Evolutionary conservation across 1,284 basidiomycete genomes (phyloP), one percentile per base, ranked within the genome.

Genomic region (Cryptococcus sp.): DNA sequence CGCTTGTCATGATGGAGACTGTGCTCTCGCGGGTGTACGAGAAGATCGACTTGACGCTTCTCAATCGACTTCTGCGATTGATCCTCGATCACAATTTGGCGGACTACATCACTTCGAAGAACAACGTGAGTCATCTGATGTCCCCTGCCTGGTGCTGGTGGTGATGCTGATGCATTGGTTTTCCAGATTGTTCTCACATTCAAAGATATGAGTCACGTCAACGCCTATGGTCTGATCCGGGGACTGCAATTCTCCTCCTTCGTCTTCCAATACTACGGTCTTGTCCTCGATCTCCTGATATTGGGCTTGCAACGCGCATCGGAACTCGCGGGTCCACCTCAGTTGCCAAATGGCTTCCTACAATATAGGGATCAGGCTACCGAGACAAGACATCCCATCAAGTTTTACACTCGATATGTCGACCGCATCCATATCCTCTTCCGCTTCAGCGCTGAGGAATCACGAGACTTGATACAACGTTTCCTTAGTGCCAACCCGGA

Each of bases 401-500:
- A 93, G 23, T 83, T 97, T 41, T 97, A 97, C 80, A 92, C 93
- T 44, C 89, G 94, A 62, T 96, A 96, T 75, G 89, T 97, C 55
- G 93, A 97, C 77, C 82, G 88, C 41, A 83, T 97, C 26, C 94
- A 97, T 76, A 88, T 99, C 62, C 85, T 99, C 64, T 98, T 98
- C 87, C 86, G 93, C 61, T 99, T 99, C 83, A 90, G 87, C n/a
- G 94, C 95, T 11, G 96, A 99, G 66, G 96, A 99, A 78, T 89
- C 93, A 20, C 85, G 95, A 54, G 96, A 99, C 75, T 86, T 99
- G 60, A 99, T 99, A 66, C 95, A 99, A 79, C 88, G 96, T 29
- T 97, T 95, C 78, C 86, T 98, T 62, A 93, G 89, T 58, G 94
- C 93, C 23, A 94, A 98, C 74, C 95, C 94, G 13, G 94, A 98